Evolutionary conservation across 2,329 filamentous ascomycete genomes (phyloP).

Genomic region (Paraphoma chrysanthemicola): DNA sequence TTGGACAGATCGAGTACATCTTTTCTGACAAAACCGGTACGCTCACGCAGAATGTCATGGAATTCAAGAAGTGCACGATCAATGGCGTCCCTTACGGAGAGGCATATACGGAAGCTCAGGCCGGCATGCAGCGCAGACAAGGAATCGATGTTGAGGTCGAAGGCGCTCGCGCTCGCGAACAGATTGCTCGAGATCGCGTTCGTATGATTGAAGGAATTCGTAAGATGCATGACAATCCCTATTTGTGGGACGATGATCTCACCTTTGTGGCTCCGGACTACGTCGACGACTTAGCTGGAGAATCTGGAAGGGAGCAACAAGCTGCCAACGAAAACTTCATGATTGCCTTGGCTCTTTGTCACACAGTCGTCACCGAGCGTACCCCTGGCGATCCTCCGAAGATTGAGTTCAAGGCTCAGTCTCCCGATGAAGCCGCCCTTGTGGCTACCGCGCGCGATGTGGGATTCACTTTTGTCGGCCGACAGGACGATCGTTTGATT

Average conservation of each 20-base stretch:
- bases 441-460: slow-evolving; percentile 94
- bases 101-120: slow-evolving; percentile 95
- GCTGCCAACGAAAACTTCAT: slow-evolving; percentile 87
- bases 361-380: slow-evolving; percentile 92
- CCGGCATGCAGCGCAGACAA: slow-evolving; percentile 91
- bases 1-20: slow-evolving; percentile 98
- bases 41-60: slow-evolving; percentile 93
- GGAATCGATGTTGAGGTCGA: slow-evolving; percentile 88
- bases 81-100: slow-evolving; percentile 97
- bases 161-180: slow-evolving; percentile 70
- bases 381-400: slow-evolving; percentile 87
- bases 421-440: slow-evolving; percentile 92
- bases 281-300: slow-evolving; percentile 80
- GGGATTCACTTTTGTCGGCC: slow-evolving; percentile 90
- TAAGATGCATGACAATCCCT: slow-evolving; percentile 84
- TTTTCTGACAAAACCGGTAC: slow-evolving; percentile 96
- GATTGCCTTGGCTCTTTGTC: slow-evolving; percentile 92
- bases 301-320: slow-evolving; percentile 77
- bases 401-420: slow-evolving; percentile 96
- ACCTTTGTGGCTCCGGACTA: slow-evolving; percentile 94
- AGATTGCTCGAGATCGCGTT: slow-evolving; percentile 80
- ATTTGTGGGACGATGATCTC: slow-evolving; percentile 84
- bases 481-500: slow-evolving; percentile 79
- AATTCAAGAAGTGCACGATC: slow-evolving; percentile 98
- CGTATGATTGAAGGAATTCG: slow-evolving; percentile 77